phyloP scores from a whole-genome alignment of 169 alveolate genomes.

The Plasmodium vivax region DNA sequence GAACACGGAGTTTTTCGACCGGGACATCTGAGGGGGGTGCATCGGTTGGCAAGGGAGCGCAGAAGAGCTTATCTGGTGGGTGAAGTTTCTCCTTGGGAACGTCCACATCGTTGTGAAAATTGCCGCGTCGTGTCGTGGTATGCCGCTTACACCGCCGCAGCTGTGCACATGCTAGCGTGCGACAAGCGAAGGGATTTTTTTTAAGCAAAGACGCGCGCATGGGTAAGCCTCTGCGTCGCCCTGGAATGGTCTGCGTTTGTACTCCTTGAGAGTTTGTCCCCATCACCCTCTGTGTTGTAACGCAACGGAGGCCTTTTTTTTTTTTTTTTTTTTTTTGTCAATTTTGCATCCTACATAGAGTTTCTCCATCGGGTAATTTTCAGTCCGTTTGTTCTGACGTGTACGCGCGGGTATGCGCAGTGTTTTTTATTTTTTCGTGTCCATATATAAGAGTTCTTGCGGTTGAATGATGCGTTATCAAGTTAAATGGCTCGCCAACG shows the following conservation, averaged over 20 bases:
- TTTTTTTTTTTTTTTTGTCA: not conserved
- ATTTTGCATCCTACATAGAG: not conserved
- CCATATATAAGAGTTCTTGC: not conserved
- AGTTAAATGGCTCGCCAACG: not conserved
- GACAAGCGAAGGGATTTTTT: not conserved
- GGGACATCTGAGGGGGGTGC: constrained; percentile 8
- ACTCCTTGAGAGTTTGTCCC: not conserved
- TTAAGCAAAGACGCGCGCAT: not conserved
- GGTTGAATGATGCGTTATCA: not conserved
- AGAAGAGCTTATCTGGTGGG: not conserved
- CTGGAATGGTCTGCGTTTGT: not conserved
- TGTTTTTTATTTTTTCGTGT: not conserved
- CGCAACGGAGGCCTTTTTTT: not conserved
- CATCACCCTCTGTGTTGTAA: not conserved
- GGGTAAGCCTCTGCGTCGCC: not conserved
- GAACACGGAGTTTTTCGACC: constrained; percentile 30
- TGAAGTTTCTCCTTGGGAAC: not conserved
- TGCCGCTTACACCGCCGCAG: not conserved
- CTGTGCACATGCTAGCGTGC: not conserved
- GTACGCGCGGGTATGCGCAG: not conserved
- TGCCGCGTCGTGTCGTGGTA: not conserved
- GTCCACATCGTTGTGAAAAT: not conserved
- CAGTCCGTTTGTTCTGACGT: not conserved
- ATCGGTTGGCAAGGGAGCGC: no score
- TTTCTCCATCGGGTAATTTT: not conserved